A percentile compares a stretch with the other conserved stretches of the same genome.
These are phyloP conservation scores for Myriosclerotinia duriaeana DNA, from an alignment of 2,329 filamentous ascomycete genomes.

Conservation along the genomic window DNA sequence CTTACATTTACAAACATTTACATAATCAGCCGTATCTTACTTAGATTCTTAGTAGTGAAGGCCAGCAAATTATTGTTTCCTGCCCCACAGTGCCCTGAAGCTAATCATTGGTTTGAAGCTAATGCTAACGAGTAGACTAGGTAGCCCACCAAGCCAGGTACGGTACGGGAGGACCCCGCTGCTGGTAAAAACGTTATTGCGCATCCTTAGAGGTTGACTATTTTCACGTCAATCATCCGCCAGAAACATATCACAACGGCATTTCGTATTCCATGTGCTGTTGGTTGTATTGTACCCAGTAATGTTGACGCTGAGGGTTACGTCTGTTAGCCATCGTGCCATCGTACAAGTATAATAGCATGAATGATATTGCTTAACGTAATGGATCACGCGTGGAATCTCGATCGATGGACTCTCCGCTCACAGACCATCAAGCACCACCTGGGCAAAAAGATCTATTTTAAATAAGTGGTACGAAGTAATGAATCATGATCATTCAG, in stretches of 20 bases:
- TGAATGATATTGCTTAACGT: slow-evolving; percentile 9
- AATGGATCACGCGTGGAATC: slow-evolving; percentile 1
- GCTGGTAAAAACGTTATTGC: not conserved
- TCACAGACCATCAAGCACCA: not conserved
- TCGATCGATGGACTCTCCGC: not conserved
- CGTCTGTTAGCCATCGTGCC: not conserved
- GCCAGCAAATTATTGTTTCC: slow-evolving; percentile 5
- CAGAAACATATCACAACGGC: slow-evolving; percentile 10
- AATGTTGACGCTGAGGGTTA: not conserved
- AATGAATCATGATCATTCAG: not conserved
- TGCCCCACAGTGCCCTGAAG: slow-evolving; percentile 1
- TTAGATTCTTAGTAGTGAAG: not conserved
- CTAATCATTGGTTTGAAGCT: slow-evolving; percentile 6
- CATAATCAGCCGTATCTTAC: not conserved
- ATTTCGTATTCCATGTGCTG: not conserved
- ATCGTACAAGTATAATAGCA: not conserved
- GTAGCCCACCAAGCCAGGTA: slow-evolving; percentile 6
- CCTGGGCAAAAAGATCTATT: not conserved
- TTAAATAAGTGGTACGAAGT: not conserved
- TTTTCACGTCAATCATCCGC: not conserved
- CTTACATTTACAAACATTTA: not conserved
- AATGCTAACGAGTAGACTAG: slow-evolving; percentile 1
- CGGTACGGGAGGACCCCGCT: slow-evolving; percentile 2
- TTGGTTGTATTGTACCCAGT: not conserved
- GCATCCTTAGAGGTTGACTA: slow-evolving; percentile 9